Conservation (phyloP, 1,284 basidiomycete species). For the Trametes pubescens region DNA sequence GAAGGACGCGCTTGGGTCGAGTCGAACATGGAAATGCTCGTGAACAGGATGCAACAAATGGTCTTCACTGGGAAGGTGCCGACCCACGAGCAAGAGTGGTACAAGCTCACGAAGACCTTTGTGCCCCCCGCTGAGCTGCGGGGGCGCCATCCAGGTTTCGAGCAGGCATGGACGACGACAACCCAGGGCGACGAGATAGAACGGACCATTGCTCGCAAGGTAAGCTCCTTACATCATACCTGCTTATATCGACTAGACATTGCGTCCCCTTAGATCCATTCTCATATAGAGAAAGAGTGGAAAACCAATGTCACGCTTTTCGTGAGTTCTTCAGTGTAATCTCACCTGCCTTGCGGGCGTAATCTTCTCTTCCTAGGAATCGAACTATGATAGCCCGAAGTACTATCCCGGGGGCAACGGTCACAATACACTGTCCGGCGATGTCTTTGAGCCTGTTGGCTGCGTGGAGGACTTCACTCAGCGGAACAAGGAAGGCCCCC, state of each 20-base stretch:
- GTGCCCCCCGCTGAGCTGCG: constrained; percentile 16
- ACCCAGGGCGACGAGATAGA: neutral
- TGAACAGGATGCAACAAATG: constrained; percentile 9
- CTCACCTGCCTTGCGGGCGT: neutral
- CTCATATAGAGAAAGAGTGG: constrained; percentile 21
- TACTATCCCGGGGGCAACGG: constrained; percentile 8
- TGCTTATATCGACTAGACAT: constrained; percentile 2
- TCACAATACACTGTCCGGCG: constrained; percentile 5
- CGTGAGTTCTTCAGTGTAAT: neutral
- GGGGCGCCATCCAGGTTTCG: constrained; percentile 12
- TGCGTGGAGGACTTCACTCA: constrained; percentile 14
- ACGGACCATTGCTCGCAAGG: constrained; percentile 6
- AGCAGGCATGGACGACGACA: constrained; percentile 10
- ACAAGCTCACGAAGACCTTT: constrained; percentile 19
- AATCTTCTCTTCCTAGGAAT: constrained; percentile 8
- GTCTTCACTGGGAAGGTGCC: neutral
- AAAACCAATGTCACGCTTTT: constrained; percentile 26
- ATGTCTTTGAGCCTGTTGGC: constrained; percentile 6
- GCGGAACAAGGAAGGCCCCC: neutral
- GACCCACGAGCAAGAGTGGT: constrained; percentile 18
- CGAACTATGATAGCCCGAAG: constrained; percentile 8
- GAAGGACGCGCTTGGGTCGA: constrained; percentile 12
- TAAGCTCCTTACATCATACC: neutral
- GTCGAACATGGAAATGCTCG: constrained; percentile 10
- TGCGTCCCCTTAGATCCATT: neutral